A percentile compares a stretch with the other conserved stretches of the same genome.
phyloP scores from a whole-genome alignment of 768 basidiomycete species.

The Sporobolomyces pararoseus region DNA sequence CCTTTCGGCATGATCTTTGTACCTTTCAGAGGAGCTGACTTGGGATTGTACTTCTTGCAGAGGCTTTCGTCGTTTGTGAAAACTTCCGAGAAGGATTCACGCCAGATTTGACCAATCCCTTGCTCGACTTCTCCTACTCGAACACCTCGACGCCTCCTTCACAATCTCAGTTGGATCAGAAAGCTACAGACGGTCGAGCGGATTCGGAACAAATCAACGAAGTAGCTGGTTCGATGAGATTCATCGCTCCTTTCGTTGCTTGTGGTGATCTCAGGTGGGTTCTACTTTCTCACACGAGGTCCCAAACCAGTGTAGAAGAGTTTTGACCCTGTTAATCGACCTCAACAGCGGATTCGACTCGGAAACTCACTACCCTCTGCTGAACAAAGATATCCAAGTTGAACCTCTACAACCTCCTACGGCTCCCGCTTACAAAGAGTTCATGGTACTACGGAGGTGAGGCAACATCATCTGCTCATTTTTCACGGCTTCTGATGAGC shows the following conservation, averaged over 20 bases:
- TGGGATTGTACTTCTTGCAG: constrained; percentile 38
- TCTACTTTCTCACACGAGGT: not conserved
- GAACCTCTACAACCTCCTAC: constrained; percentile 41
- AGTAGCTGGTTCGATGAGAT: constrained; percentile 36
- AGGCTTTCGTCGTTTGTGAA: constrained; percentile 53
- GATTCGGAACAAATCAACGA: constrained; percentile 9
- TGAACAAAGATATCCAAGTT: constrained; percentile 4
- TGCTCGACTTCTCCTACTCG: constrained; percentile 42
- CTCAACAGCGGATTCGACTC: constrained; percentile 45
- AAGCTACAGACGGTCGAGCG: constrained; percentile 11
- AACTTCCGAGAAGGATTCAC: constrained; percentile 48
- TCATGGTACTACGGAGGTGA: constrained; percentile 33
- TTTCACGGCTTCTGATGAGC: not conserved
- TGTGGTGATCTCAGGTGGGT: constrained; percentile 45
- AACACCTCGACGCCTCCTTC: not conserved
- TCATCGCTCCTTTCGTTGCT: constrained; percentile 46
- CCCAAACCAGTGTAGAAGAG: no score
- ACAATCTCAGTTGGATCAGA: not conserved
- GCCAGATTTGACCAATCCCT: constrained; percentile 42
- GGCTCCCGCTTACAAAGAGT: constrained; percentile 43
- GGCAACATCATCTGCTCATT: not conserved
- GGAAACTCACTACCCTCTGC: constrained; percentile 42
- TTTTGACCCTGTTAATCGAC: not conserved
- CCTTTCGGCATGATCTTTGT: not conserved
- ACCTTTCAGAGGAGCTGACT: not conserved